Conservation (phyloP, 352 stramenopile species). For the Phytophthora crassamura region DNA sequence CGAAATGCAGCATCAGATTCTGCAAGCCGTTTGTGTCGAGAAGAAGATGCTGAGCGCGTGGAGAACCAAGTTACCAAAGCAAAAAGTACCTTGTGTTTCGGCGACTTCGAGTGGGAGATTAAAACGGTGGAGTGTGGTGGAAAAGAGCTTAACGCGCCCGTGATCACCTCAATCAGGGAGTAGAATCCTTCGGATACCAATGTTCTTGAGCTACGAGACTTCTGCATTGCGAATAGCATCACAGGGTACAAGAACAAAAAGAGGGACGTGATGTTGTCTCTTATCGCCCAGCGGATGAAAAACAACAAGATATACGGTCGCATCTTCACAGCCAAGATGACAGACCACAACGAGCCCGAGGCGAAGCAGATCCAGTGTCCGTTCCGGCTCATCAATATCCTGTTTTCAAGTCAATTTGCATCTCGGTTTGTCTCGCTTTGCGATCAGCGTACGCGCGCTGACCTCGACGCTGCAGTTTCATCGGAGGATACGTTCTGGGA, state of each 20-base stretch:
- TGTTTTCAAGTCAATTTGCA: constrained; percentile 1
- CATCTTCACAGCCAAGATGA: neutral
- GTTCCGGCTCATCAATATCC: neutral
- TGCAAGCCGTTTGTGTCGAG: no score
- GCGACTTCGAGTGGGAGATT: no score
- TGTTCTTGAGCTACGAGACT: neutral
- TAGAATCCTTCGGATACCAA: no score
- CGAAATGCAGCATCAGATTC: no score
- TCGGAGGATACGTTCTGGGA: neutral
- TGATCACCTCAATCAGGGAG: no score
- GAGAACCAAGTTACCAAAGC: no score
- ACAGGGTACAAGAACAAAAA: constrained; percentile 8
- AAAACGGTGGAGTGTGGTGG: no score
- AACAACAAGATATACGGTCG: neutral
- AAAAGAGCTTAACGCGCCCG: no score
- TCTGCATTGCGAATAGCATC: neutral
- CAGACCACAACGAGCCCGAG: neutral
- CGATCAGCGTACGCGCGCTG: neutral
- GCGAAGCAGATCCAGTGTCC: constrained; percentile 2
- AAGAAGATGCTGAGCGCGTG: no score
- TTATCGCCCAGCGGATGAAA: neutral
- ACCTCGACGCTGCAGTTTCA: neutral
- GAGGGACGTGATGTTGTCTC: neutral
- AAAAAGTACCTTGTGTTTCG: no score
- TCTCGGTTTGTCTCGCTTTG: neutral